phyloP scores from a whole-genome alignment of 2,329 filamentous ascomycete species.

The Alternaria gaisen region DNA sequence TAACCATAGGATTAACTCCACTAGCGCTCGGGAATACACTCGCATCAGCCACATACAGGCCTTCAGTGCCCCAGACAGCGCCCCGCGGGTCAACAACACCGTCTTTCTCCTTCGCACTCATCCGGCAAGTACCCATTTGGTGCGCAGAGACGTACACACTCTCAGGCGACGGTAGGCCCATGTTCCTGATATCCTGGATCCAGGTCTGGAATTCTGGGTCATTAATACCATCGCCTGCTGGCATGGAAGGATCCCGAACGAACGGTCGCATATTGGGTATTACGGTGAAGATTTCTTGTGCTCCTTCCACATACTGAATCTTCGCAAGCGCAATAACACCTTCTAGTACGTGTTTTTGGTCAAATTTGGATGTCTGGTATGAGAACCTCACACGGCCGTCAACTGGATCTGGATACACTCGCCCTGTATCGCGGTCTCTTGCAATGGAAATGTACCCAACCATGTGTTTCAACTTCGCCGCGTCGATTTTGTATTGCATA shows the following conservation, averaged over 20 bases:
- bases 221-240: constrained; percentile 57
- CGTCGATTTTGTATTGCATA: constrained; percentile 75
- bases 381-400: constrained; percentile 72
- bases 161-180: constrained; percentile 59
- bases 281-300: constrained; percentile 77
- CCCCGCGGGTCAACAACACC: constrained; percentile 57
- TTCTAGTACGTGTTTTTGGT: constrained; percentile 75
- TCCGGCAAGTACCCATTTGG: constrained; percentile 81
- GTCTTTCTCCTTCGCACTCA: constrained; percentile 63
- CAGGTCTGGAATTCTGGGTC: constrained; percentile 70
- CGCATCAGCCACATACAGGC: constrained; percentile 75
- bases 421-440: constrained; percentile 78
- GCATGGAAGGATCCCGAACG: constrained; percentile 51
- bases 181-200: constrained; percentile 63
- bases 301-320: constrained; percentile 80
- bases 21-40: constrained; percentile 80
- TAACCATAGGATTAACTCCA: constrained; percentile 85
- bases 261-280: constrained; percentile 73
- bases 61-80: constrained; percentile 69
- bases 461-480: constrained; percentile 73
- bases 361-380: constrained; percentile 76
- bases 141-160: constrained; percentile 74
- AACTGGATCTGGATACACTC: constrained; percentile 74
- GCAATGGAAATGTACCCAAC: constrained; percentile 76
- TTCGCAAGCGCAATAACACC: constrained; percentile 77